Conservation (phyloP, 139 green algal genomes). For the Tetradesmus lagerheimii region DNA sequence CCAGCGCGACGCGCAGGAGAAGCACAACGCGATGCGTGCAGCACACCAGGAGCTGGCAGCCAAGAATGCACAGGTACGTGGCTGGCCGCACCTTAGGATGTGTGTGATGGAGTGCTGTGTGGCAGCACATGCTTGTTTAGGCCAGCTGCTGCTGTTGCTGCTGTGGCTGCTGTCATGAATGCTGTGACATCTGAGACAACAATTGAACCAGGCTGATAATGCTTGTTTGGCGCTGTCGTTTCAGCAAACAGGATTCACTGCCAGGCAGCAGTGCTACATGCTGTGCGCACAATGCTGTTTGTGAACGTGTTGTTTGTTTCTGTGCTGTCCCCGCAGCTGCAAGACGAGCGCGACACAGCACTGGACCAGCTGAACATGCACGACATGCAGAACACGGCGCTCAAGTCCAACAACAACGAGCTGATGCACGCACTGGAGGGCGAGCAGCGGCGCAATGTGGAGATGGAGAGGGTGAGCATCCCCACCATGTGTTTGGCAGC, state of each 20-base stretch:
- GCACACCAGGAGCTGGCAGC: neutral
- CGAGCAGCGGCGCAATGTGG: constrained; percentile 20
- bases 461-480: constrained; percentile 22
- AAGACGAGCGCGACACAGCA: constrained; percentile 30
- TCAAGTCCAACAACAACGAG: constrained; percentile 21
- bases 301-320: neutral
- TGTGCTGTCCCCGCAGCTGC: constrained; percentile 12
- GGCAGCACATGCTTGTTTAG: neutral
- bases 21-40: neutral
- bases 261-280: neutral
- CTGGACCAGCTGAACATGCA: constrained; percentile 40
- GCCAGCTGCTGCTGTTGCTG: neutral
- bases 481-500: neutral
- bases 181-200: too few relatives aligned
- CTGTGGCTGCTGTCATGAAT: neutral
- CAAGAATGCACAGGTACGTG: neutral
- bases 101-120: neutral
- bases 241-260: too few relatives aligned
- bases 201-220: too few relatives aligned
- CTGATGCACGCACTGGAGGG: constrained; percentile 19
- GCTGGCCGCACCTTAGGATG: neutral
- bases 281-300: neutral
- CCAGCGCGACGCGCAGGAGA: neutral
- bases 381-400: constrained; percentile 42
- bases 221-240: too few relatives aligned